Evolutionary conservation across 2,329 filamentous ascomycete genomes (phyloP).

Genomic region (Claviceps capensis): DNA sequence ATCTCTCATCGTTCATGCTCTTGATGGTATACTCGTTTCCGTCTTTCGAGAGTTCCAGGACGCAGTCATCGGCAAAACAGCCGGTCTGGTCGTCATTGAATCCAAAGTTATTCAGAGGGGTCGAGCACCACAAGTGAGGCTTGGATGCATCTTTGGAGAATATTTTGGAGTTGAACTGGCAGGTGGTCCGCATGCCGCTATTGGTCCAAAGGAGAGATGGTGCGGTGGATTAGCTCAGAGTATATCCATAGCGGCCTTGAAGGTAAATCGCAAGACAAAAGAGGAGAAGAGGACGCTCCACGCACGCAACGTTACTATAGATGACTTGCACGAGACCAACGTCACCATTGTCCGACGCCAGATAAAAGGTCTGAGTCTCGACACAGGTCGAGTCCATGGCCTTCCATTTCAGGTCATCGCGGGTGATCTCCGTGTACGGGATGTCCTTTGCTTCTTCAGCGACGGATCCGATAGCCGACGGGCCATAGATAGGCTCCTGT

Average conservation of each 20-base stretch:
- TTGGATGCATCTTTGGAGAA: constrained; percentile 63
- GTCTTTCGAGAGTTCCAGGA: constrained; percentile 74
- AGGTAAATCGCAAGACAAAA: neutral
- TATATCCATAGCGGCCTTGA: neutral
- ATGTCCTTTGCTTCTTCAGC: constrained; percentile 64
- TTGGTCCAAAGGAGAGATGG: neutral
- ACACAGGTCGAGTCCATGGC: constrained; percentile 74
- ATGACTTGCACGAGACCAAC: constrained; percentile 79
- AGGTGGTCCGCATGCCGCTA: constrained; percentile 79
- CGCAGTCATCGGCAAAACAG: constrained; percentile 78
- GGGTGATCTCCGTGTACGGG: constrained; percentile 67
- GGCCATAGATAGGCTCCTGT: constrained; percentile 90
- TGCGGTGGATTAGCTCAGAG: neutral
- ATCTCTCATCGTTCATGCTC: constrained; percentile 67
- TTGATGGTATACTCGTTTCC: constrained; percentile 78
- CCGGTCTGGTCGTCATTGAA: constrained; percentile 74
- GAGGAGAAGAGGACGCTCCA: neutral
- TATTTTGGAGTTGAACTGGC: constrained; percentile 90
- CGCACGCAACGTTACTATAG: constrained; percentile 93
- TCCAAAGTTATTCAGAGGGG: constrained; percentile 61
- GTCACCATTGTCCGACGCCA: constrained; percentile 65
- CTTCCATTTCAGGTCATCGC: constrained; percentile 71
- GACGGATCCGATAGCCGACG: constrained; percentile 74
- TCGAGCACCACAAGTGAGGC: constrained; percentile 71
- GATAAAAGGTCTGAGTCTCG: constrained; percentile 91